phyloP scores from a whole-genome alignment of 805 yeast species.

The Metschnikowia sp. region DNA sequence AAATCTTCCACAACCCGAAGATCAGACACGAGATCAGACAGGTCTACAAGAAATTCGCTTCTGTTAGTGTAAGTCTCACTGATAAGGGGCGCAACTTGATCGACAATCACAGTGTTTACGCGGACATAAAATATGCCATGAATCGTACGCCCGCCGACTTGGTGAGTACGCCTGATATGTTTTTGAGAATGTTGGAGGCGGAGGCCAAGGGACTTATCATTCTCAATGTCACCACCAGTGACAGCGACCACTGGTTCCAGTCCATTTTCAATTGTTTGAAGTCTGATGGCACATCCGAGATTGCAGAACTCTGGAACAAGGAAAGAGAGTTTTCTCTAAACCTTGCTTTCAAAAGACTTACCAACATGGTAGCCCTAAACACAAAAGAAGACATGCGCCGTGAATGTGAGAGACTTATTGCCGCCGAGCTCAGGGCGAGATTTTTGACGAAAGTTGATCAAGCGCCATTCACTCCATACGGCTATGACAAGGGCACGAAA shows the following conservation, averaged over 20 bases:
- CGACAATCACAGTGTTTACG: conserved; percentile 75
- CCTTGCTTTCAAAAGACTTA: conserved; percentile 62
- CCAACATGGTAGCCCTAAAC: conserved; percentile 65
- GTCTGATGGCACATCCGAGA: conserved; percentile 75
- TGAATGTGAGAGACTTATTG: conserved; percentile 68
- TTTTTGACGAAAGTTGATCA: conserved; percentile 78
- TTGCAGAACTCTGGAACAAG: conserved; percentile 77
- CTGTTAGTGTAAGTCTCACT: conserved; percentile 71
- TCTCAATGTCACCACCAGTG: conserved; percentile 56
- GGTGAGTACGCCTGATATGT: conserved; percentile 70
- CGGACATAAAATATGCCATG: conserved; percentile 86
- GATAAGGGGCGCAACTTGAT: conserved; percentile 71
- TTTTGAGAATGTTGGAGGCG: conserved; percentile 87
- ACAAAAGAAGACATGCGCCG: conserved; percentile 80
- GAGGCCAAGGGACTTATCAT: conserved; percentile 73
- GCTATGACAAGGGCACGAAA: conserved; percentile 72
- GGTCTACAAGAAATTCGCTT: conserved; percentile 61
- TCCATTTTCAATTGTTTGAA: conserved; percentile 49
- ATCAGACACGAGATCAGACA: conserved; percentile 67
- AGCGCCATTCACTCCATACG: conserved; percentile 86
- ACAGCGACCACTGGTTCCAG: conserved; percentile 39
- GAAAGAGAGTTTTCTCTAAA: conserved; percentile 66
- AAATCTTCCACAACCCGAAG: conserved; percentile 75
- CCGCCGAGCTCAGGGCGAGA: conserved; percentile 63
- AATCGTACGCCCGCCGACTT: conserved; percentile 78